A percentile compares a stretch with the other conserved stretches of the same genome.
phyloP scores from a whole-genome alignment of 2,329 filamentous ascomycete species.

The Penicillium verrucosum region DNA sequence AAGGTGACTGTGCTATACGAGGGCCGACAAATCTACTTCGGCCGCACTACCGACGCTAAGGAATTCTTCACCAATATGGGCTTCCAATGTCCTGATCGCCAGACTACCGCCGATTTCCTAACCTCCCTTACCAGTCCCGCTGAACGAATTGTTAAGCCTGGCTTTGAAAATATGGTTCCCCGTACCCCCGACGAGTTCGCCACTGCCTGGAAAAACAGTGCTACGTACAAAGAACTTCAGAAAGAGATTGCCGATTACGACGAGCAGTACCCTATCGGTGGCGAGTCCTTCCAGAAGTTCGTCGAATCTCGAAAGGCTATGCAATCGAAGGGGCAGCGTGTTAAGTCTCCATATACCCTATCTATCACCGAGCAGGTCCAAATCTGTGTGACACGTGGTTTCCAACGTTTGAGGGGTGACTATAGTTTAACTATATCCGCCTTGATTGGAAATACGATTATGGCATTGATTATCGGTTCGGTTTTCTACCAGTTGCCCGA shows the following conservation, averaged over 20 bases:
- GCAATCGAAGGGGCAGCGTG: conserved; percentile 50
- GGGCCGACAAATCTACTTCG: conserved; percentile 75
- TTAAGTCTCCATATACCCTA: conserved; percentile 76
- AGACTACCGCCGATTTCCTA: conserved; percentile 69
- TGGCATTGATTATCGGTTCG: conserved; percentile 73
- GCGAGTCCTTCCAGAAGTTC: conserved; percentile 41
- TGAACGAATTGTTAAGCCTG: conserved; percentile 57
- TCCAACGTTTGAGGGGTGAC: conserved; percentile 72
- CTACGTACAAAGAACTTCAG: conserved; percentile 43
- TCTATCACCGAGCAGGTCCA: conserved; percentile 71
- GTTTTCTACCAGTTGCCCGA: conserved; percentile 74
- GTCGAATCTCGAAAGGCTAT: conserved; percentile 42
- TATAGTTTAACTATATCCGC: conserved; percentile 68
- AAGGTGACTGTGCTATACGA: conserved; percentile 72
- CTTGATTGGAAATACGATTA: conserved; percentile 65
- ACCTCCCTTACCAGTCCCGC: conserved; percentile 65
- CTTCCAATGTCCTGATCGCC: conserved; percentile 65
- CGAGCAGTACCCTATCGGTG: conserved; percentile 42
- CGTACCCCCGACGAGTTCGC: conserved; percentile 69
- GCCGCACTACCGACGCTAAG: conserved; percentile 58
- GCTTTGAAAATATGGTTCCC: conserved; percentile 62
- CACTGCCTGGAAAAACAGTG: conserved; percentile 53
- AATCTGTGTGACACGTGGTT: conserved; percentile 79
- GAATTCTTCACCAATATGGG: conserved; percentile 67
- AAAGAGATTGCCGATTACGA: conserved; percentile 47